Evolutionary conservation across 768 basidiomycete genomes (phyloP), one percentile per base, ranked within the genome.

Genomic region (Leccinum aurantiacum): DNA sequence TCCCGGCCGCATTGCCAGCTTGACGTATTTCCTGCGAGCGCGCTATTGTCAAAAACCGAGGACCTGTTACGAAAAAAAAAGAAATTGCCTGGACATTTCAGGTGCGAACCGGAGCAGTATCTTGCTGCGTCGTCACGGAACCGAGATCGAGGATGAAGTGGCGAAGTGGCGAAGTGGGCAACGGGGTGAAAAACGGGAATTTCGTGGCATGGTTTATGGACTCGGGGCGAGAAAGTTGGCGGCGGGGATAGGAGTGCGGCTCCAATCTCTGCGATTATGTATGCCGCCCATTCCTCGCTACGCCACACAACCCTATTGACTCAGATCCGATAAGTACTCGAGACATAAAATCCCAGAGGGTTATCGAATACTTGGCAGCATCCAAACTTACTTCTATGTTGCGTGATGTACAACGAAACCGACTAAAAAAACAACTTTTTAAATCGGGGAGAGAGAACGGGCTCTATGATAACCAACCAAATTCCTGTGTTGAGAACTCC

Each of bases 301-400:
- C 69, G 67, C 69, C 67, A 68, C 66, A 63, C 56, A 60, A 63
- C 54, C 53, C 13, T n/a, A 22, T 25, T 63, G 56, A 49, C 64
- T 60, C 54, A 31, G 29, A 56, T 62, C 57, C 54, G 50, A 56
- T 51, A 46, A 55, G 54, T 54, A 44, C 41, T 41, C 41, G n/a
- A 41, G 41, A 9, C 3, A 41, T 41, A n/a, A 56, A 56, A 55
- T 50, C 56, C 24, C 27, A 25, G 61, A 55, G n/a, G 24, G 25
- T 17, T 25, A 50, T 47, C 27, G 7, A 54, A 53, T 53, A 4
- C 17, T 27, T 8, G 24, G 41, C 46, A 27, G 22, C 22, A 50
- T 50, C 25, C 51, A 13, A 44, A 25, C 17, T 53, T 31, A 9
- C 27, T 50, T 44, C 24, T 24, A 24, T 44, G 41, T 44, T 41